phyloP scores from a whole-genome alignment of 2,329 filamentous ascomycete species.

The Lecanicillium sp. region DNA sequence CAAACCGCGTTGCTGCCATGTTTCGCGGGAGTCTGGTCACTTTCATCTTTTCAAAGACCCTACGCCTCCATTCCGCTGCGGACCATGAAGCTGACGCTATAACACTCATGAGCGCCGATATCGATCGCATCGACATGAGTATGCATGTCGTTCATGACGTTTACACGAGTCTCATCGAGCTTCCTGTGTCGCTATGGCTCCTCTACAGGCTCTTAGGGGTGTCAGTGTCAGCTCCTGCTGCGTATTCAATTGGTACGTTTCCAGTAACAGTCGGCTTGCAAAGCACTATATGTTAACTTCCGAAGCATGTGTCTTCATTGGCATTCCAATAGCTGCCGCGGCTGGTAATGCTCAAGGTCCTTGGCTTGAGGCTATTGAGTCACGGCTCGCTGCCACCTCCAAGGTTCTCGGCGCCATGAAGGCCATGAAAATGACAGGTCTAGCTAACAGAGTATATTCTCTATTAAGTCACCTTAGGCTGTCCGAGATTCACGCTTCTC shows the following conservation, averaged over 20 bases:
- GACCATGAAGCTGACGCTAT: background rate
- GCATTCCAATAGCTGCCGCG: constrained; percentile 14
- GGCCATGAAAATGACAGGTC: constrained; percentile 32
- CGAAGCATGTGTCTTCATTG: constrained; percentile 9
- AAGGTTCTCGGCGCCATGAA: constrained; percentile 24
- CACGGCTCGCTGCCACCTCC: constrained; percentile 15
- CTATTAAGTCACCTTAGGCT: no score
- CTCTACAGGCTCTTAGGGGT: constrained; percentile 18
- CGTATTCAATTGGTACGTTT: constrained; percentile 13
- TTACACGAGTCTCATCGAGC: constrained; percentile 25
- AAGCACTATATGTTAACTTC: background rate
- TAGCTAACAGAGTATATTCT: no score
- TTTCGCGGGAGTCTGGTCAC: constrained; percentile 22
- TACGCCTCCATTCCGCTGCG: constrained; percentile 19
- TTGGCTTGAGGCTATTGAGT: constrained; percentile 19
- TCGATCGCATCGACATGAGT: background rate
- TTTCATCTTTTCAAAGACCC: constrained; percentile 39
- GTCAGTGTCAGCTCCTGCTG: constrained; percentile 13
- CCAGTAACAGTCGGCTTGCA: no score
- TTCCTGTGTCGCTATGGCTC: constrained; percentile 24
- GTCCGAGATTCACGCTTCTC: constrained; percentile 24
- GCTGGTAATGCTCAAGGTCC: constrained; percentile 15
- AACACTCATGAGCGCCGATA: constrained; percentile 3
- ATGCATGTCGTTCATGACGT: background rate
- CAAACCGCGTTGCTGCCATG: background rate